Conservation (phyloP, 345 rosid species). For the Murraya paniculata region DNA sequence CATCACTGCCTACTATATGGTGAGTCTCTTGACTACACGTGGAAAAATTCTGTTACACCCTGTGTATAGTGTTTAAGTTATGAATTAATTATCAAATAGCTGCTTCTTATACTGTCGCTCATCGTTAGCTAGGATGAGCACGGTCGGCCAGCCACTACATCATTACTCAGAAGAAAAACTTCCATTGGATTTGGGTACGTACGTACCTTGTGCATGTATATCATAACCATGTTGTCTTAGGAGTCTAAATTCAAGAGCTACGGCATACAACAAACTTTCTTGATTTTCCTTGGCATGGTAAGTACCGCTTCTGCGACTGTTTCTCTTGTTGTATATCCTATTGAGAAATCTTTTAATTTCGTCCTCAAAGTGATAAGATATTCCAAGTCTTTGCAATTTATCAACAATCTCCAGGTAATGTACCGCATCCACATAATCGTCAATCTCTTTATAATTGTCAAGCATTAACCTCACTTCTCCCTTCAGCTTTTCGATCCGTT, state of each 20-base stretch:
- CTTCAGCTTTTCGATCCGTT: not conserved
- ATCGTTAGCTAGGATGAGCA: no score
- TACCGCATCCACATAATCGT: not conserved
- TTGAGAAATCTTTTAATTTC: constrained; percentile 21
- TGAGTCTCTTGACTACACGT: no score
- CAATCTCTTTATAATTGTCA: not conserved
- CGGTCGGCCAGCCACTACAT: no score
- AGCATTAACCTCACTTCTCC: constrained; percentile 7
- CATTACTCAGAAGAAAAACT: not conserved
- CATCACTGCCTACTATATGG: no score
- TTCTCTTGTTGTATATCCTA: not conserved
- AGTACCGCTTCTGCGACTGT: not conserved
- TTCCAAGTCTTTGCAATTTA: constrained; percentile 34
- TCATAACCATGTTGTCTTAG: constrained; percentile 30
- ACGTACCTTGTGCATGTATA: constrained; percentile 1
- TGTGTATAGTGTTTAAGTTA: no score
- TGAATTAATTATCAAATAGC: no score
- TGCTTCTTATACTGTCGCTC: no score
- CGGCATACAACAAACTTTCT: constrained; percentile 22
- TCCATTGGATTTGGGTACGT: not conserved
- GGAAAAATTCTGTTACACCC: no score
- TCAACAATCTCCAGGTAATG: constrained; percentile 31
- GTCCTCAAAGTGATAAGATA: constrained; percentile 30
- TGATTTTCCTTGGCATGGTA: not conserved
- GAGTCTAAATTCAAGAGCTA: constrained; percentile 33